Percentiles rank a stretch among this genome's conserved stretches.
These are phyloP conservation scores for Trichoderma arundinaceum DNA, from an alignment of 2,329 filamentous ascomycete genomes.

Conservation along the genomic window DNA sequence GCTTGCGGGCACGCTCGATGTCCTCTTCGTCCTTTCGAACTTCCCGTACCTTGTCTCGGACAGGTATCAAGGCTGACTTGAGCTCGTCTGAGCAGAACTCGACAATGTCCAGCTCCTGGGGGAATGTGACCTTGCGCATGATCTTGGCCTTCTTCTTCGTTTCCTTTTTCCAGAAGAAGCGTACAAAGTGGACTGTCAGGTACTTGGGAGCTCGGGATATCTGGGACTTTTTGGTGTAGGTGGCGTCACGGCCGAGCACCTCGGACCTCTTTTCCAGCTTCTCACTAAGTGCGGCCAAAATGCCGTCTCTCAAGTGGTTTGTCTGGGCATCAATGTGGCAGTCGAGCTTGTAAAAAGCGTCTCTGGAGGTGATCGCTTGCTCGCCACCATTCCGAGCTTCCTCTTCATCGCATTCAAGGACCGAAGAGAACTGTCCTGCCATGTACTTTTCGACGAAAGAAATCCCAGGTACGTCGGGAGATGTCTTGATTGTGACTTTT, in stretches of 20 bases:
- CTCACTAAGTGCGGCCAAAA: conserved; percentile 80
- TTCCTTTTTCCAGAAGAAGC: conserved; percentile 97
- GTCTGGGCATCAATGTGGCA: conserved; percentile 90
- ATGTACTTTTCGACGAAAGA: conserved; percentile 93
- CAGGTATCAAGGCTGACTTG: conserved; percentile 79
- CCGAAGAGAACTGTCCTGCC: conserved; percentile 78
- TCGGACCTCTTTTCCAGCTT: conserved; percentile 90
- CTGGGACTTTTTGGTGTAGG: conserved; percentile 89
- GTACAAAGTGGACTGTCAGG: conserved; percentile 93
- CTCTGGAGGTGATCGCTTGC: conserved; percentile 67
- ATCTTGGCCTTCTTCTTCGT: conserved; percentile 99
- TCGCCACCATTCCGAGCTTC: conserved; percentile 77
- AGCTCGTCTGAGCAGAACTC: conserved; percentile 96
- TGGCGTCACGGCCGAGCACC: conserved; percentile 74
- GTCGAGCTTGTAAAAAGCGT: conserved; percentile 88
- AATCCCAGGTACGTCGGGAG: conserved; percentile 54
- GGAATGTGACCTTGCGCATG: conserved; percentile 97
- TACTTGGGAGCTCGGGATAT: conserved; percentile 93
- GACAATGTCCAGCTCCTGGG: conserved; percentile 86
- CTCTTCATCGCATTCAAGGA: conserved; percentile 82
- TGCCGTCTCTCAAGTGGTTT: conserved; percentile 90
- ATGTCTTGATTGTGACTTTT: conserved; percentile 71
- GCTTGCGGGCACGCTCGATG: conserved; percentile 87
- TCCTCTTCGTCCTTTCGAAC: conserved; percentile 95
- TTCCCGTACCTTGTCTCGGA: conserved; percentile 96